Conservation (phyloP, 805 yeast genomes). For the Candida xiaguanensis region DNA sequence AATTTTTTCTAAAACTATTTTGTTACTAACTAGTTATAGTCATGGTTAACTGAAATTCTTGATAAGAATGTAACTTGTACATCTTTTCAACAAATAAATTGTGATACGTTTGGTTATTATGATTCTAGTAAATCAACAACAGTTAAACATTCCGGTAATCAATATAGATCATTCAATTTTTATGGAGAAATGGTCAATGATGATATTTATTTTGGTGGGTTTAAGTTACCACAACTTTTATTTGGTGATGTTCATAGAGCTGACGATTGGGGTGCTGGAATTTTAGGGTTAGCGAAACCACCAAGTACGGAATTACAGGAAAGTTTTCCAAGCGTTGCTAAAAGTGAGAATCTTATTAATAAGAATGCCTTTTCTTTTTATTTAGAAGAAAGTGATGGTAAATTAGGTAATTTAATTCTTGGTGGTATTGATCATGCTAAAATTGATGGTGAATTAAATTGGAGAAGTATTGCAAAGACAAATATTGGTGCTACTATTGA, state of each 20-base stretch:
- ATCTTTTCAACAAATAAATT: too few relatives aligned
- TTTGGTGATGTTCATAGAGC: not conserved
- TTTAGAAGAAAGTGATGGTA: not conserved
- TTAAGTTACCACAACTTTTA: not conserved
- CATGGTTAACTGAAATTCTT: too few relatives aligned
- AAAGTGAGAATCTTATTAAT: not conserved
- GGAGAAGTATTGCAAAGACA: not conserved
- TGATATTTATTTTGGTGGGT: not conserved
- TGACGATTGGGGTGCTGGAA: not conserved
- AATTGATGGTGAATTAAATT: not conserved
- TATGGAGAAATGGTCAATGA: not conserved
- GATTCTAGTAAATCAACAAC: not conserved
- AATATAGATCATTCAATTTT: not conserved
- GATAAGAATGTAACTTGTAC: too few relatives aligned
- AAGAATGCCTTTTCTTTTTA: not conserved
- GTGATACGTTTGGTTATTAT: not conserved
- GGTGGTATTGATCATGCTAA: slow-evolving; percentile 1
- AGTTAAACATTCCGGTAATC: not conserved
- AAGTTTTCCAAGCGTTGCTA: not conserved
- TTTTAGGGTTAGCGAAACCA: not conserved
- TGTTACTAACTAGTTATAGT: too few relatives aligned
- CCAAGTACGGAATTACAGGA: not conserved
- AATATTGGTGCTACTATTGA: too few relatives aligned
- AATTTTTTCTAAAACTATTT: too few relatives aligned
- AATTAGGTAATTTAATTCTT: not conserved